Evolutionary conservation across 495 filamentous ascomycete species (phyloP).

Genomic region (Aspergillus campestris): DNA sequence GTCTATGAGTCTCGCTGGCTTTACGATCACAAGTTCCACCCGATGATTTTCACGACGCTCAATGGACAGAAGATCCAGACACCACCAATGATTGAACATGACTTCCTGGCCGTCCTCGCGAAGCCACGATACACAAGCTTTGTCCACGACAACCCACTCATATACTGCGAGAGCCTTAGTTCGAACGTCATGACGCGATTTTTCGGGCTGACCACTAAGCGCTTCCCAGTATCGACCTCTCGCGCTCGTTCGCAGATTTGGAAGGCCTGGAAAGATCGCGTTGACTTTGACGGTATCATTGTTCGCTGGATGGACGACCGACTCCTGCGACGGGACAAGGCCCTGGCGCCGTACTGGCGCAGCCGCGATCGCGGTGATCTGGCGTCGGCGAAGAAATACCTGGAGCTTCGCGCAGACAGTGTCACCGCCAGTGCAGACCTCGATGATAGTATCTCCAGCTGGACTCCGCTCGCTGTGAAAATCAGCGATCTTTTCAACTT

Average conservation of each 20-base stretch:
- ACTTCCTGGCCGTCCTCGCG: conserved; percentile 45
- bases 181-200: conserved; percentile 39
- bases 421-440: conserved; percentile 56
- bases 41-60: conserved; percentile 48
- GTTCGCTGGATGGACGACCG: conserved; percentile 57
- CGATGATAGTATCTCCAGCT: conserved; percentile 49
- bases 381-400: conserved; percentile 42
- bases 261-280: conserved; percentile 54
- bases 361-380: conserved; percentile 48
- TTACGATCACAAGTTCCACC: conserved; percentile 57
- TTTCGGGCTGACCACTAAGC: conserved; percentile 40
- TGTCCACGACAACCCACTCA: conserved; percentile 48
- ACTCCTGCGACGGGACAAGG: conserved; percentile 45
- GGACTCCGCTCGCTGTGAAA: conserved; percentile 54
- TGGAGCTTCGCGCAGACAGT: conserved; percentile 47
- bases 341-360: conserved; percentile 51
- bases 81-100: conserved; percentile 51
- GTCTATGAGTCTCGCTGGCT: conserved; percentile 49
- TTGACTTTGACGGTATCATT: conserved; percentile 51
- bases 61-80: conserved; percentile 48
- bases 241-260: conserved; percentile 52
- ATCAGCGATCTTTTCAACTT: conserved; percentile 56
- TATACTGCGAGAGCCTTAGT: conserved; percentile 40
- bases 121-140: conserved; percentile 49
- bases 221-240: conserved; percentile 48